Evolutionary conservation across 1,139 yeast species (phyloP).

Genomic region (Nadsonia commutata): DNA sequence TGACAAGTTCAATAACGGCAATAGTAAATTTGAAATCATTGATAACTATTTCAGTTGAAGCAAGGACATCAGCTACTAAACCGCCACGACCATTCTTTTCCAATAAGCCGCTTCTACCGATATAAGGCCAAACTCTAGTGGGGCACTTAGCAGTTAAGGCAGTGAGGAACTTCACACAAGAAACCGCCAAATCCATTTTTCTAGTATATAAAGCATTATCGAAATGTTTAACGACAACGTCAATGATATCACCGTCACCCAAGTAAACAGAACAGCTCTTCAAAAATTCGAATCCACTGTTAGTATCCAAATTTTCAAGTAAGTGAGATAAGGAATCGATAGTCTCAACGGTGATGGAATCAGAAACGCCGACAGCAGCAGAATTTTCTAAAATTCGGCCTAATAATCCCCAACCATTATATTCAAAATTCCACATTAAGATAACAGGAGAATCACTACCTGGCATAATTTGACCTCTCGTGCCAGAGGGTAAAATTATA

Average conservation of each 20-base stretch:
- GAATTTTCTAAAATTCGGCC: conserved; percentile 66
- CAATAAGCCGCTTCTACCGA: conserved; percentile 51
- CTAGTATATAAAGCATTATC: conserved; percentile 55
- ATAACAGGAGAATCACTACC: conserved; percentile 20
- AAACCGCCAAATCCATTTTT: conserved; percentile 32
- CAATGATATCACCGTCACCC: conserved; percentile 55
- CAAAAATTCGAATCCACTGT: conserved; percentile 30
- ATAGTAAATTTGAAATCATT: conserved; percentile 57
- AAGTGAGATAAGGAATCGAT: conserved; percentile 38
- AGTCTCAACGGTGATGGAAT: conserved; percentile 31
- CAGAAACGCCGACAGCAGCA: conserved; percentile 26
- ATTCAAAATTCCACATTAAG: conserved; percentile 56
- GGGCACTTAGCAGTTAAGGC: conserved; percentile 38
- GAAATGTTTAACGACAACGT: conserved; percentile 46
- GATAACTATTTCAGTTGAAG: conserved; percentile 56
- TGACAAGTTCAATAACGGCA: conserved; percentile 40
- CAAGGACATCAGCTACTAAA: conserved; percentile 44
- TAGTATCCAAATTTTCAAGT: conserved; percentile 29
- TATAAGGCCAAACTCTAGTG: conserved; percentile 64
- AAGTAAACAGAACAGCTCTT: conserved; percentile 41
- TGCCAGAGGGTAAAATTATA: conserved; percentile 34
- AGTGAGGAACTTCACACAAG: conserved; percentile 38
- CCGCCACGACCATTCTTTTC: conserved; percentile 61
- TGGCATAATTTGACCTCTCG: conserved; percentile 55
- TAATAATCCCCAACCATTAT: conserved; percentile 75